These are phyloP conservation scores for Chenopodium quinoa DNA, from an alignment of 148 eudicot genomes.

Conservation along the genomic window DNA sequence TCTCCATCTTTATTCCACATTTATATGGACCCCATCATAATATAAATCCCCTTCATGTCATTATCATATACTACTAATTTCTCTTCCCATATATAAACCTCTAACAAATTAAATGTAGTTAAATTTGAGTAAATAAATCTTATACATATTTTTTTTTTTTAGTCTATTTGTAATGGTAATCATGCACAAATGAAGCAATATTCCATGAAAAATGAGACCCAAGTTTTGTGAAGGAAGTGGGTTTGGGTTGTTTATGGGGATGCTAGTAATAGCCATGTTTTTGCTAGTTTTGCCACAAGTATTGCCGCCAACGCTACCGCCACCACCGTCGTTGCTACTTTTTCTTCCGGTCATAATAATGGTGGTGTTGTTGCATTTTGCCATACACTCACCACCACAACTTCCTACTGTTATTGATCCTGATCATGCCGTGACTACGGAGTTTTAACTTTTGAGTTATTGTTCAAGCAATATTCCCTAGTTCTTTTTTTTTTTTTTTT, in stretches of 20 bases:
- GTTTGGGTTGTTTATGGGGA: slow-evolving; percentile 9
- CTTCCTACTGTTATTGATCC: slow-evolving; percentile 7
- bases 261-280: slow-evolving; percentile 20
- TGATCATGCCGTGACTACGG: neutral
- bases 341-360: slow-evolving; percentile 34
- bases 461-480: too few species aligned
- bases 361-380: slow-evolving; percentile 31
- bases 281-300: slow-evolving; percentile 31
- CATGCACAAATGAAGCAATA: neutral
- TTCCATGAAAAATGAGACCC: neutral
- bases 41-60: neutral
- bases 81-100: neutral
- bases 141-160: too few species aligned
- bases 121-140: too few species aligned
- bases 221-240: slow-evolving; percentile 7
- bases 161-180: too few species aligned
- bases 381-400: slow-evolving; percentile 18
- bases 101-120: too few species aligned
- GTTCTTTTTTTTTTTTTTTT: too few species aligned
- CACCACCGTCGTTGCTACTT: slow-evolving; percentile 30
- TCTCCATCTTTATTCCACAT: slow-evolving; percentile 1
- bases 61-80: neutral
- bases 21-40: slow-evolving; percentile 7
- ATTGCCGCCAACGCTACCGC: slow-evolving; percentile 29
- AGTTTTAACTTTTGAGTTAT: too few species aligned